Conservation (phyloP, 139 green algal species). For the Bryopsis sp. region DNA sequence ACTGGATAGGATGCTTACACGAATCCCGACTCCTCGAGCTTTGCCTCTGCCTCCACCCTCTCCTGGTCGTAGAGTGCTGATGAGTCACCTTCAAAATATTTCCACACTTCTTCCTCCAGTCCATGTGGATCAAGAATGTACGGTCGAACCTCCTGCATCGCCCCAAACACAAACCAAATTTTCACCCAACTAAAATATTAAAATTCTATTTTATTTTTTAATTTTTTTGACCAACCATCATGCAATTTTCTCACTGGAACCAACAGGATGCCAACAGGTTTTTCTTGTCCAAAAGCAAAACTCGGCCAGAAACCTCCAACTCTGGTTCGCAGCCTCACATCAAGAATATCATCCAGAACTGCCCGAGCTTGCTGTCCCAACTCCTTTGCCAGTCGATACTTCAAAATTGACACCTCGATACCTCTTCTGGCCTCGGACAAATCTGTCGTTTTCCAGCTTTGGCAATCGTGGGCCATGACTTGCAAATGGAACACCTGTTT, state of each 20-base stretch:
- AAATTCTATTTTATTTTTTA: too few relatives aligned
- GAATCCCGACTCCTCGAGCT: constrained; percentile 5
- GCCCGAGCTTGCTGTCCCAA: constrained; percentile 1
- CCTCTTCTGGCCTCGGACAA: neutral
- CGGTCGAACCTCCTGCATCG: neutral
- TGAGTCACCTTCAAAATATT: constrained; percentile 9
- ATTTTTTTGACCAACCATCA: too few relatives aligned
- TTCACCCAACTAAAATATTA: neutral
- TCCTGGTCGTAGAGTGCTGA: neutral
- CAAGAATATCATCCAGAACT: constrained; percentile 20
- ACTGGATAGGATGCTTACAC: neutral
- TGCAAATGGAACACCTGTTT: constrained; percentile 12
- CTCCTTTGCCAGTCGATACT: constrained; percentile 17
- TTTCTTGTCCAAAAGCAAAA: neutral
- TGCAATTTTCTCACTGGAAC: too few relatives aligned
- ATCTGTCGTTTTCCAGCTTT: constrained; percentile 17
- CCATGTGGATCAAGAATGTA: constrained; percentile 5
- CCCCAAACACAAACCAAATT: neutral
- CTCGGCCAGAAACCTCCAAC: neutral
- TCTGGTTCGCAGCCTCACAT: neutral
- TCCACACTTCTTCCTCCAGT: constrained; percentile 16
- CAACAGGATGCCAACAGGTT: too few relatives aligned
- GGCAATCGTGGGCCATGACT: constrained; percentile 14
- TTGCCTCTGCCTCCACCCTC: constrained; percentile 9
- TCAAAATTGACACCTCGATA: constrained; percentile 20